A percentile compares a stretch with the other conserved stretches of the same genome.
Evolutionary conservation across 2,329 filamentous ascomycete species (phyloP).

Genomic region (Pyrenochaeta sp.): DNA sequence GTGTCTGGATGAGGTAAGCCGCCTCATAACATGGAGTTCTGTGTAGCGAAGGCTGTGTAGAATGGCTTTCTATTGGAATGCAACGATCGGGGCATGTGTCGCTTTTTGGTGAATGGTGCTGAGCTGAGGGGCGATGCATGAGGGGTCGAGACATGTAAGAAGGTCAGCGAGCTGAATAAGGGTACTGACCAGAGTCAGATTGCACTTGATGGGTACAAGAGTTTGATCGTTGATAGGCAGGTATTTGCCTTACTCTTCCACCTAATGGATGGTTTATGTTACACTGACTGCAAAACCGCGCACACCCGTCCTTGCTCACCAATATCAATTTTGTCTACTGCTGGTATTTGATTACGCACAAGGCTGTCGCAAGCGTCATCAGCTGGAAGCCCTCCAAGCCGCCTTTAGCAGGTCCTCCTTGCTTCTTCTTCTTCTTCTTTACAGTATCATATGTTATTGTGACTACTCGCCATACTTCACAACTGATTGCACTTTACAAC

Average conservation of each 20-base stretch:
- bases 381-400: background rate
- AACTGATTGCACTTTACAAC: background rate
- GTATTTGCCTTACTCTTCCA: background rate
- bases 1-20: constrained; percentile 9
- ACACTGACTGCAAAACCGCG: background rate
- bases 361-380: background rate
- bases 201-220: background rate
- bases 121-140: background rate
- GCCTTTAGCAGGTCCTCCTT: background rate
- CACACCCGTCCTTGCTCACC: background rate
- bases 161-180: background rate
- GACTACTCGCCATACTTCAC: background rate
- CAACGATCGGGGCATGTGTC: background rate
- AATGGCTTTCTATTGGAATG: background rate
- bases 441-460: background rate
- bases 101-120: background rate
- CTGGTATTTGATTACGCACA: background rate
- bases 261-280: background rate
- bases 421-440: background rate
- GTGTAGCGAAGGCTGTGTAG: background rate
- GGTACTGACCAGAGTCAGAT: background rate
- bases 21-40: constrained; percentile 1
- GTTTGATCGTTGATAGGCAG: background rate
- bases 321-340: background rate
- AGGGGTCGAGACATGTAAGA: background rate